phyloP scores from a whole-genome alignment of 73 alveolate genomes.

The Diophrys appendiculata region DNA sequence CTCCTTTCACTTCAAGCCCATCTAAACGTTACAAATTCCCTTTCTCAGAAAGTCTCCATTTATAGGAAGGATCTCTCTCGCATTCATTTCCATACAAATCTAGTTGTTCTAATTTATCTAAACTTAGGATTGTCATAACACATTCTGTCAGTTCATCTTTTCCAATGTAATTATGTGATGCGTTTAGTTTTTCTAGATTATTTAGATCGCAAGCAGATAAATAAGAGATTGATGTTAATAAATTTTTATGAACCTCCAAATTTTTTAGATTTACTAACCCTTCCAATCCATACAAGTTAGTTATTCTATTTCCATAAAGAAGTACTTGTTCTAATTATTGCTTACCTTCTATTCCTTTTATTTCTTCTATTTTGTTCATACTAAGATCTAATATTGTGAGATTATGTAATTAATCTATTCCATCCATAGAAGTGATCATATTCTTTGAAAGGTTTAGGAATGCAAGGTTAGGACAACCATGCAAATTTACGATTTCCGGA shows the following conservation, averaged over 20 bases:
- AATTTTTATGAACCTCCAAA: neutral
- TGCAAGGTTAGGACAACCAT: neutral
- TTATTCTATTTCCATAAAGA: neutral
- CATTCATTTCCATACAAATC: too few species aligned
- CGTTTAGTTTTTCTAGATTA: neutral
- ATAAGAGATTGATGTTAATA: neutral
- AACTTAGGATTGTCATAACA: neutral
- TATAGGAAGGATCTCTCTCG: slow-evolving; percentile 4
- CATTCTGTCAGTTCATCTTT: neutral
- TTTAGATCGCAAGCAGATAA: neutral
- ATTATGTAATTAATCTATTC: neutral
- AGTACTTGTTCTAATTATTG: neutral
- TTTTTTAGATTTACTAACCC: neutral
- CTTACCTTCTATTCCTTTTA: neutral
- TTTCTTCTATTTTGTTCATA: neutral
- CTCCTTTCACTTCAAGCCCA: slow-evolving; percentile 11
- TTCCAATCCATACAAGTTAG: neutral
- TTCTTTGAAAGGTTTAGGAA: neutral
- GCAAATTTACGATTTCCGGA: neutral
- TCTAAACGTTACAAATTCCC: neutral
- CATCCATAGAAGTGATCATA: neutral
- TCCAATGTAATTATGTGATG: neutral
- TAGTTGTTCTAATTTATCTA: too few species aligned
- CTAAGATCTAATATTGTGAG: neutral
- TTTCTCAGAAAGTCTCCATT: slow-evolving; percentile 1